Conservation (phyloP, 2,329 filamentous ascomycete species). For the Diatrype stigma region DNA sequence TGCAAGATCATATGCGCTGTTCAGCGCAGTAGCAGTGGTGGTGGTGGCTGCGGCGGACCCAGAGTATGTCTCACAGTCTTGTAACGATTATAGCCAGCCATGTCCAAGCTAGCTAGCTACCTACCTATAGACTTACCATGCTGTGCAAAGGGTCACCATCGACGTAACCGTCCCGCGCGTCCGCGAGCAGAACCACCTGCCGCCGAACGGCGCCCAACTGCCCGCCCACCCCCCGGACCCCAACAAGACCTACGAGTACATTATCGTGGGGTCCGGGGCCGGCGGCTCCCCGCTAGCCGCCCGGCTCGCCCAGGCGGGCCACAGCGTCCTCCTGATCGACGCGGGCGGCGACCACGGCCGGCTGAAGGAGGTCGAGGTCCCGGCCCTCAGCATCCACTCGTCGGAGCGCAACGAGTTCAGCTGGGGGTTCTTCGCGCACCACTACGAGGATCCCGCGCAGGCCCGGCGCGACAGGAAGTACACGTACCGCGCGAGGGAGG, state of each 20-base stretch:
- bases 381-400: slow-evolving; percentile 47
- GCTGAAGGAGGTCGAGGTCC: slow-evolving; percentile 47
- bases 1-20: too few relatives aligned
- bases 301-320: neutral
- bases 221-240: neutral
- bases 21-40: too few relatives aligned
- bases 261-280: neutral
- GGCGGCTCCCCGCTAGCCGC: neutral
- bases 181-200: neutral
- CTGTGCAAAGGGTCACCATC: too few relatives aligned
- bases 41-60: too few relatives aligned
- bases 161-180: too few relatives aligned
- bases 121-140: too few relatives aligned
- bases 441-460: slow-evolving; percentile 51
- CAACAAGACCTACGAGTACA: neutral
- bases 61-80: too few relatives aligned
- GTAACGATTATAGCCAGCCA: too few relatives aligned
- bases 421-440: slow-evolving; percentile 63
- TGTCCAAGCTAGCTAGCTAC: too few relatives aligned
- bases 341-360: slow-evolving; percentile 55
- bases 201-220: neutral
- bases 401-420: slow-evolving; percentile 52
- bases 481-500: slow-evolving; percentile 48
- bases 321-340: slow-evolving; percentile 48
- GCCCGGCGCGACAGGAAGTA: slow-evolving; percentile 56